Evolutionary conservation across 2,329 filamentous ascomycete genomes (phyloP), one percentile per base, ranked within the genome.

Genomic region (Raffaelea arxii): DNA sequence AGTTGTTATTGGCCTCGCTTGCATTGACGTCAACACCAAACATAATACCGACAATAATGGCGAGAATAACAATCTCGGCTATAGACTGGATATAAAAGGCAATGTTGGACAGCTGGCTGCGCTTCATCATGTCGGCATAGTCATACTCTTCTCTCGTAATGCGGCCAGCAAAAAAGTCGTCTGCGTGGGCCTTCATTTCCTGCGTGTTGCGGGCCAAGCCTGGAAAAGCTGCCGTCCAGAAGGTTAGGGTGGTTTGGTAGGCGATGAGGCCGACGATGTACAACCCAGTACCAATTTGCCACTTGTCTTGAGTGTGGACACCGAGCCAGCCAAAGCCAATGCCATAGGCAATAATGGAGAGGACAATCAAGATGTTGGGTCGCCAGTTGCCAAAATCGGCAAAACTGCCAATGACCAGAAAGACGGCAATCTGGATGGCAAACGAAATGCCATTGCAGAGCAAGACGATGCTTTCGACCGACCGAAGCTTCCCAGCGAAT

Each of bases 341-440:
- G 37, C 25, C 44, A 7, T 40, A 46, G 25, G 36, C 36, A 18
- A 46, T 19, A 19, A 40, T 19, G 10, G 44, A 41, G 4, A 40
- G 25, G 5, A 44, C 44, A 12, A 56, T 55, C 49, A 56, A 52
- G 47, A 56, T 56, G 48, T 49, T 54, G 11, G 53, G 54, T 1
- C 53, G 51, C 53, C 54, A 55, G 41, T 51, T 52, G 32, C 54
- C 54, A 25, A 54, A 56, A 46, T 56, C 53, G 45, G 53, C 54
- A 37, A 55, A 55, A 6, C 51, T 52, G n/a, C 54, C 54, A 10
- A 55, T 21, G 22, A 52, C 43, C 27, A 56, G 39, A 16, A 56
- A 49, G 10, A 48, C 43, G 30, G 49, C 50, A n/a, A 55, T 51
- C 41, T 56, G 54, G 9, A 50, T 48, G 10, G 51, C 54, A 37